Percentiles rank a stretch among this genome's conserved stretches.
Conservation (phyloP, 352 stramenopile species). For the Globisporangium megalacanthum region DNA sequence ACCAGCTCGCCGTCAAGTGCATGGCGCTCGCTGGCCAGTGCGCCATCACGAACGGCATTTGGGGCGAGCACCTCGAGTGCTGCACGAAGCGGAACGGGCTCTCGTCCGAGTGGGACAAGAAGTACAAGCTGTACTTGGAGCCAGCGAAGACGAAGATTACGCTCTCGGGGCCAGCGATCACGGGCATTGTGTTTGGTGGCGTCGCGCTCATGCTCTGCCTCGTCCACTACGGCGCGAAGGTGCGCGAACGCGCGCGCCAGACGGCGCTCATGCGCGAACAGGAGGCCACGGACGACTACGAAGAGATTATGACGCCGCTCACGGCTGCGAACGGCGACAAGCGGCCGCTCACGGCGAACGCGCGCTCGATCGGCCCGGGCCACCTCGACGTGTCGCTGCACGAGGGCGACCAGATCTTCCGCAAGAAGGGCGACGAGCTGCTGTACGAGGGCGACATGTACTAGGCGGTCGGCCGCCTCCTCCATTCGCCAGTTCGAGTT, state of each 20-base stretch:
- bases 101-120: constrained; percentile 64
- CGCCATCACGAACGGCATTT: constrained; percentile 81
- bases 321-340: constrained; percentile 60
- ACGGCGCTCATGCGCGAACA: constrained; percentile 85
- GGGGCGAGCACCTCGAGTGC: constrained; percentile 79
- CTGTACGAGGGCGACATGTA: constrained; percentile 90
- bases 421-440: constrained; percentile 76
- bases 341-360: constrained; percentile 39
- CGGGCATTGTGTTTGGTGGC: constrained; percentile 74
- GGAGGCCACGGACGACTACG: constrained; percentile 85
- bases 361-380: constrained; percentile 57
- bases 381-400: constrained; percentile 79
- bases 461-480: constrained; percentile 22
- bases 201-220: constrained; percentile 76
- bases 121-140: constrained; percentile 66
- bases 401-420: constrained; percentile 87
- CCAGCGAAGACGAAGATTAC: constrained; percentile 36
- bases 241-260: constrained; percentile 70
- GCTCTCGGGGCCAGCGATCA: constrained; percentile 66
- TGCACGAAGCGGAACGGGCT: constrained; percentile 53
- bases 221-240: constrained; percentile 82
- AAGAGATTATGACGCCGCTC: constrained; percentile 89
- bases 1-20: constrained; percentile 79
- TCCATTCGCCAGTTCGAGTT: background rate
- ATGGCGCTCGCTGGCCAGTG: constrained; percentile 68